These are phyloP conservation scores for Aspergillus novofumigatus DNA, from an alignment of 2,329 filamentous ascomycete genomes.

Conservation along the genomic window DNA sequence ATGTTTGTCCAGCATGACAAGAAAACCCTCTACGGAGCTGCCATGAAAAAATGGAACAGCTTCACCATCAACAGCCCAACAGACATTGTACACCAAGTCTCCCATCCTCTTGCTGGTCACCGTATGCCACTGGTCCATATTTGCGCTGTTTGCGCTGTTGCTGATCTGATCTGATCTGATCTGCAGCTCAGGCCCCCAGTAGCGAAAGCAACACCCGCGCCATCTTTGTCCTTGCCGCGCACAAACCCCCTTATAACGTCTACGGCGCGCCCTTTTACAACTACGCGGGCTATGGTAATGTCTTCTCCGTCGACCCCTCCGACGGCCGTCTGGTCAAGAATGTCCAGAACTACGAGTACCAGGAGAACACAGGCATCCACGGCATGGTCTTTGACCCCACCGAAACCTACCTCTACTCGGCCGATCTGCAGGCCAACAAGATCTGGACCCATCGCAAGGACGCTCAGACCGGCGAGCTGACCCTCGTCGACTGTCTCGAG, in stretches of 20 bases:
- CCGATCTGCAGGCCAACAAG: constrained; percentile 46
- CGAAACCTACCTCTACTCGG: constrained; percentile 46
- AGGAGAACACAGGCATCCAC: constrained; percentile 44
- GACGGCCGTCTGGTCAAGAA: constrained; percentile 40
- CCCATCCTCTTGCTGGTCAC: constrained; percentile 71
- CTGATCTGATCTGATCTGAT: too few relatives aligned
- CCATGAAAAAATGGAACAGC: constrained; percentile 91
- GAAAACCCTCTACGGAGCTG: constrained; percentile 82
- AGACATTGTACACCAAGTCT: constrained; percentile 69
- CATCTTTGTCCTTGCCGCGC: constrained; percentile 80
- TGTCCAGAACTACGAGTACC: constrained; percentile 46
- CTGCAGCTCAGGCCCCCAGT: constrained; percentile 61
- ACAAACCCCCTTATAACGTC: constrained; percentile 72
- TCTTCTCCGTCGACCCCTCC: constrained; percentile 47
- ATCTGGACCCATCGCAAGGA: constrained; percentile 80
- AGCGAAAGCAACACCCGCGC: constrained; percentile 76
- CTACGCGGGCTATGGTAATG: constrained; percentile 74
- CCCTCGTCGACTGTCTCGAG: constrained; percentile 67
- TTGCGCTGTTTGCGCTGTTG: background rate
- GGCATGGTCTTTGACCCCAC: constrained; percentile 46
- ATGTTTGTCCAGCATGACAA: constrained; percentile 59
- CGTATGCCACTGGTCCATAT: constrained; percentile 48
- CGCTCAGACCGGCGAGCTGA: constrained; percentile 55
- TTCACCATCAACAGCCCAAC: constrained; percentile 71
- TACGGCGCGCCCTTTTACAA: constrained; percentile 92